Percentiles rank a stretch among this genome's conserved stretches.
phyloP scores from a whole-genome alignment of 805 yeast species.

The Torulaspora maleeae region DNA sequence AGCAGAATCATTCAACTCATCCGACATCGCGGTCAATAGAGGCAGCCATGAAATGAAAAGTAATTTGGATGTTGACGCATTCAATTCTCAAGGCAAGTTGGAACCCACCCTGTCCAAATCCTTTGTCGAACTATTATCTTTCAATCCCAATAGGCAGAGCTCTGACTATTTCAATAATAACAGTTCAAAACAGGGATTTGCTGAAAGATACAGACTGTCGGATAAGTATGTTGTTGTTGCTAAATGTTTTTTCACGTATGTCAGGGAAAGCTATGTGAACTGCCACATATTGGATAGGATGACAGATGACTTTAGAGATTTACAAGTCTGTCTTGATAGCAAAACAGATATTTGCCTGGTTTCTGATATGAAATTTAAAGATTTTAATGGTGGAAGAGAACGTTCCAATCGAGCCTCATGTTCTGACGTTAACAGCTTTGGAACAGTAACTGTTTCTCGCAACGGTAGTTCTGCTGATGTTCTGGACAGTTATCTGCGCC shows the following conservation, averaged over 20 bases:
- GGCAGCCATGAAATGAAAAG: neutral
- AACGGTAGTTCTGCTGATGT: conserved; percentile 7
- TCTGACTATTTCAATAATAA: neutral
- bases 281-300: conserved; percentile 30
- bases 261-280: conserved; percentile 25
- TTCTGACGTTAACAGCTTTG: neutral
- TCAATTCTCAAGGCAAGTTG: neutral
- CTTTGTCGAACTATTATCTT: conserved; percentile 10
- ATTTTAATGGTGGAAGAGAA: neutral
- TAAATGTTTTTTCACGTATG: conserved; percentile 24
- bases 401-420: neutral
- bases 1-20: neutral
- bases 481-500: conserved; percentile 6
- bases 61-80: no score
- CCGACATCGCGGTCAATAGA: neutral
- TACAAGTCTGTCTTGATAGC: conserved; percentile 21
- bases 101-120: conserved; percentile 9
- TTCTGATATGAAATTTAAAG: neutral
- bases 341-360: neutral
- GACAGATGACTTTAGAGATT: conserved; percentile 22
- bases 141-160: neutral
- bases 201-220: conserved; percentile 30
- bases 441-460: neutral
- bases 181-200: conserved; percentile 23
- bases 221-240: conserved; percentile 29